These are phyloP conservation scores for Magnaporthiopsis poae DNA, from an alignment of 2,329 filamentous ascomycete genomes.

Conservation along the genomic window DNA sequence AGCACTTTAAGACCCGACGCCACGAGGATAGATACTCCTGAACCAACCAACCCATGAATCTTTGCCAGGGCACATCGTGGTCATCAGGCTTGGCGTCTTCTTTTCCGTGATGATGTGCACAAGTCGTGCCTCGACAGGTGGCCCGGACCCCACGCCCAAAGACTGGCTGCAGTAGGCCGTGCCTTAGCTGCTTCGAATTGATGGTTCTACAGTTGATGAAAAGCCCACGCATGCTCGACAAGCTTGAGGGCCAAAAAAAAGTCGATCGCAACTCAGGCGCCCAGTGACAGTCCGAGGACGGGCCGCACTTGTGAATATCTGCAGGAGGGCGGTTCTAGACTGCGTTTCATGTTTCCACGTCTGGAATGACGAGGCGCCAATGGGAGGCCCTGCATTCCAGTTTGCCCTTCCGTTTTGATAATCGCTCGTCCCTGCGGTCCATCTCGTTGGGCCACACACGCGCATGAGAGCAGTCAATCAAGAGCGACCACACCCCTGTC, in stretches of 20 bases:
- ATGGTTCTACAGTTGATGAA: neutral
- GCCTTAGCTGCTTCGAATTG: neutral
- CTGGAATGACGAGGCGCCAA: neutral
- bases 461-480: neutral
- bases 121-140: neutral
- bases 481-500: neutral
- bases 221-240: neutral
- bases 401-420: too few relatives aligned
- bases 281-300: neutral
- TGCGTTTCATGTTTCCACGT: neutral
- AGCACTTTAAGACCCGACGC: neutral
- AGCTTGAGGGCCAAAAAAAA: neutral
- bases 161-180: neutral
- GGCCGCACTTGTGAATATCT: neutral
- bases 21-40: neutral
- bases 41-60: neutral
- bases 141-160: neutral
- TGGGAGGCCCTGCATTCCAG: neutral
- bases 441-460: too few relatives aligned
- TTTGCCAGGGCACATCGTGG: too few relatives aligned
- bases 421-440: too few relatives aligned
- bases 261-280: too few relatives aligned
- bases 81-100: neutral
- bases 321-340: neutral
- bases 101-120: neutral